Evolutionary conservation across 805 yeast species (phyloP).

Genomic region (Myxozyma udenii): DNA sequence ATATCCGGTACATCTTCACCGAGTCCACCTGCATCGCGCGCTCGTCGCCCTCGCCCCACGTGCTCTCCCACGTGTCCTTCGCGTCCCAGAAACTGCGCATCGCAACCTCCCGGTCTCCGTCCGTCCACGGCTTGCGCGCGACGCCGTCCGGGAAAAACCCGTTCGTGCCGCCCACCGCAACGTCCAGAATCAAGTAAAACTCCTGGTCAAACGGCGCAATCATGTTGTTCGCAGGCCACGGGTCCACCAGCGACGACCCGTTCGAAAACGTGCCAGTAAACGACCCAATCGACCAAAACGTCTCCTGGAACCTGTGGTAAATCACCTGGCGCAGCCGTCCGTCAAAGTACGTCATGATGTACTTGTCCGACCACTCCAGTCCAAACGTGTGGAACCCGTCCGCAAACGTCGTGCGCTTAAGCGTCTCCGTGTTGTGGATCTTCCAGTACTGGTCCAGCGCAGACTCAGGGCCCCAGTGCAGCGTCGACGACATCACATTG

Average conservation of each 20-base stretch:
- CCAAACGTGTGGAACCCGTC: conserved; percentile 21
- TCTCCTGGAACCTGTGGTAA: conserved; percentile 9
- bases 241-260: conserved; percentile 16
- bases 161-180: conserved; percentile 27
- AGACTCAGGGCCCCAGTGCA: conserved; percentile 26
- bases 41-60: conserved; percentile 19
- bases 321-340: conserved; percentile 25
- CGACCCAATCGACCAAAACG: conserved; percentile 19
- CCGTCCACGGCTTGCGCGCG: conserved; percentile 25
- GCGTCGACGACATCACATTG: conserved; percentile 20
- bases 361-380: conserved; percentile 25
- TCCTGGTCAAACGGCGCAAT: conserved; percentile 27
- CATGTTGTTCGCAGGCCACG: conserved; percentile 17
- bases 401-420: conserved; percentile 15
- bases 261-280: conserved; percentile 17
- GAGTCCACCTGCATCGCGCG: conserved; percentile 22
- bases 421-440: background rate
- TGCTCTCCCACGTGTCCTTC: conserved; percentile 7
- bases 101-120: conserved; percentile 19
- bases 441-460: conserved; percentile 13
- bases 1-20: conserved; percentile 17
- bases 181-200: conserved; percentile 23
- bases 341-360: conserved; percentile 24
- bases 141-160: conserved; percentile 21
- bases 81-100: conserved; percentile 20